phyloP scores from a whole-genome alignment of 2,329 filamentous ascomycete genomes.

The Trichoderma brevicompactum region DNA sequence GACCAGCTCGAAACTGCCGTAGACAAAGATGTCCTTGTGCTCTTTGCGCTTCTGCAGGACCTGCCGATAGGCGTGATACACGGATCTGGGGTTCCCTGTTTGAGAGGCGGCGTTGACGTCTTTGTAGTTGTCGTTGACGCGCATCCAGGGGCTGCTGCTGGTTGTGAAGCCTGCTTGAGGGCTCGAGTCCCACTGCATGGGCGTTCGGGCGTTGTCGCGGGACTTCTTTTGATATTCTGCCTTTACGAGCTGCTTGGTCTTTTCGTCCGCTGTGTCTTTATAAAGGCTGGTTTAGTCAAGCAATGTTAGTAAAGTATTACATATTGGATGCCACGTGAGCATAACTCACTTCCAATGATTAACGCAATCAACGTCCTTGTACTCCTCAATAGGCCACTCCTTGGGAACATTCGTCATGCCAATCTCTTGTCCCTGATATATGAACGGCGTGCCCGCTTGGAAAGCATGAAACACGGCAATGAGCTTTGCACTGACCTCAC shows the following conservation, averaged over 20 bases:
- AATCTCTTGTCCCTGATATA: conserved; percentile 73
- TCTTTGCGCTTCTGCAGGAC: conserved; percentile 65
- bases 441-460: conserved; percentile 65
- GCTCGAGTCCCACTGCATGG: conserved; percentile 70
- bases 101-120: conserved; percentile 66
- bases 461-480: conserved; percentile 61
- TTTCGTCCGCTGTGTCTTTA: conserved; percentile 46
- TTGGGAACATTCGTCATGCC: conserved; percentile 68
- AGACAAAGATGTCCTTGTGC: conserved; percentile 66
- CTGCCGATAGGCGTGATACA: conserved; percentile 65
- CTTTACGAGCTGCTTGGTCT: conserved; percentile 44
- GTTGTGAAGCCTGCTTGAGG: conserved; percentile 68
- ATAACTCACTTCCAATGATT: conserved; percentile 53
- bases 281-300: conserved; percentile 38
- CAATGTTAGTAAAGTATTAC: background rate
- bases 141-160: conserved; percentile 68
- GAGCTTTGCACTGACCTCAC: conserved; percentile 60
- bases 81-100: conserved; percentile 51
- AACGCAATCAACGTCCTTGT: conserved; percentile 68
- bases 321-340: no score
- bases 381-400: conserved; percentile 66
- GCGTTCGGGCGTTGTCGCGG: conserved; percentile 71
- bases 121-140: conserved; percentile 64
- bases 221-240: conserved; percentile 61
- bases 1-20: conserved; percentile 58